phyloP scores from a whole-genome alignment of 2,329 filamentous ascomycete genomes.

The Fusarium citri region DNA sequence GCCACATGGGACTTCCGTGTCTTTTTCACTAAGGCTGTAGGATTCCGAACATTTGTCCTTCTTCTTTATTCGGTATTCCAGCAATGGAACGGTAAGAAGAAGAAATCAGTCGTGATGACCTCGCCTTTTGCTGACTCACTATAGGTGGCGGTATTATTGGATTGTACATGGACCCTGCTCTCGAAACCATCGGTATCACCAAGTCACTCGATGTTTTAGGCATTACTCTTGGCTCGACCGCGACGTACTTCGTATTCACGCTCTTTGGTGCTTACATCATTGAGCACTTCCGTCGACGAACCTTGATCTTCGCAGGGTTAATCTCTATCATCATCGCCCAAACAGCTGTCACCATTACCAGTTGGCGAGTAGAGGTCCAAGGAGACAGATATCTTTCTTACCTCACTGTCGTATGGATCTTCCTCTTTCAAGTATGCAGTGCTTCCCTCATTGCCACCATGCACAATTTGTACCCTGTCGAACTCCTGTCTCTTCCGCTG shows the following conservation, averaged over 20 bases:
- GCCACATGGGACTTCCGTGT: not conserved
- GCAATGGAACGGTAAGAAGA: not conserved
- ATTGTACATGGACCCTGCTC: not conserved
- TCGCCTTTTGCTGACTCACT: not conserved
- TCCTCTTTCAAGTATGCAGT: not conserved
- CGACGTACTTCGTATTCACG: not conserved
- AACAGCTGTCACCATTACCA: not conserved
- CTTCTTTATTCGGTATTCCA: not conserved
- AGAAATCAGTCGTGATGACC: accelerated
- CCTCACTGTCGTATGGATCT: not conserved
- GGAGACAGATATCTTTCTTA: not conserved
- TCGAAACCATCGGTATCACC: not conserved
- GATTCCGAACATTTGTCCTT: not conserved
- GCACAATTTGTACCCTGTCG: not conserved
- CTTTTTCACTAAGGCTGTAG: not conserved
- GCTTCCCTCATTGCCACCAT: not conserved
- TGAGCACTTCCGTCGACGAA: not conserved
- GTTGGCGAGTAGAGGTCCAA: not conserved
- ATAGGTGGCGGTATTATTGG: not conserved
- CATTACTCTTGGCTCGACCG: not conserved
- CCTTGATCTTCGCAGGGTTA: not conserved
- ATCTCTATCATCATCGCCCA: not conserved
- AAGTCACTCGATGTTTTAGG: not conserved
- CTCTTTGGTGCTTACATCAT: not conserved
- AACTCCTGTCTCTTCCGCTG: not conserved